Conservation (phyloP, 495 filamentous ascomycete genomes). For the Parathielavia appendiculata region DNA sequence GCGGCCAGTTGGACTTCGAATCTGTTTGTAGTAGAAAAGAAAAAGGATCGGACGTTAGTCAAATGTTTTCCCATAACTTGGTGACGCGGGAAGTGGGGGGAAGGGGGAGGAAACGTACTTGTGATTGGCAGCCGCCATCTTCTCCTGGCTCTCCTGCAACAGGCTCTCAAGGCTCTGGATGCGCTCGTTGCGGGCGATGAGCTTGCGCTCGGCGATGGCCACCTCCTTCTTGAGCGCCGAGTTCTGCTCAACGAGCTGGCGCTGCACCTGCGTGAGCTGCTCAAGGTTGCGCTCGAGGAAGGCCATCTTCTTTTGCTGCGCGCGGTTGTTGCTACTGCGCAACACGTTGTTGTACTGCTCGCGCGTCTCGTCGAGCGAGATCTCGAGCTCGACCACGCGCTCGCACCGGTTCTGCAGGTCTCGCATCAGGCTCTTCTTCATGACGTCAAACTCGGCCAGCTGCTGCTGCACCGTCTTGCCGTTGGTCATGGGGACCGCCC, state of each 20-base stretch:
- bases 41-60: background rate
- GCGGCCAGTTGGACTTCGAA: slow-evolving; percentile 96
- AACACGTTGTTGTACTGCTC: slow-evolving; percentile 99
- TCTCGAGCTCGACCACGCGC: slow-evolving; percentile 94
- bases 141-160: slow-evolving; percentile 96
- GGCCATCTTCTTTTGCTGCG: slow-evolving; percentile 99
- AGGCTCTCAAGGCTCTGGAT: slow-evolving; percentile 87
- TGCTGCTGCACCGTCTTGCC: slow-evolving; percentile 96
- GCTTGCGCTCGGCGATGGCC: slow-evolving; percentile 93
- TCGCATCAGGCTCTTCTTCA: slow-evolving; percentile 99
- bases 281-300: slow-evolving; percentile 98
- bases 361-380: slow-evolving; percentile 89
- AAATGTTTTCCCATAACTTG: background rate
- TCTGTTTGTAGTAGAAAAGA: slow-evolving; percentile 41
- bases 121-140: slow-evolving; percentile 90
- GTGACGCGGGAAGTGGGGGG: slow-evolving; percentile 1
- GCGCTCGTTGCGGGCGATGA: slow-evolving; percentile 92
- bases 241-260: slow-evolving; percentile 97
- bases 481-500: slow-evolving; percentile 52
- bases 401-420: slow-evolving; percentile 98
- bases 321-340: slow-evolving; percentile 89
- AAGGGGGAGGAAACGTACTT: slow-evolving; percentile 55
- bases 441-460: slow-evolving; percentile 95
- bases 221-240: slow-evolving; percentile 96
- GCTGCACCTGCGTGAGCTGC: slow-evolving; percentile 92